phyloP scores from a whole-genome alignment of 768 basidiomycete species.

The Cubamyces sp. region DNA sequence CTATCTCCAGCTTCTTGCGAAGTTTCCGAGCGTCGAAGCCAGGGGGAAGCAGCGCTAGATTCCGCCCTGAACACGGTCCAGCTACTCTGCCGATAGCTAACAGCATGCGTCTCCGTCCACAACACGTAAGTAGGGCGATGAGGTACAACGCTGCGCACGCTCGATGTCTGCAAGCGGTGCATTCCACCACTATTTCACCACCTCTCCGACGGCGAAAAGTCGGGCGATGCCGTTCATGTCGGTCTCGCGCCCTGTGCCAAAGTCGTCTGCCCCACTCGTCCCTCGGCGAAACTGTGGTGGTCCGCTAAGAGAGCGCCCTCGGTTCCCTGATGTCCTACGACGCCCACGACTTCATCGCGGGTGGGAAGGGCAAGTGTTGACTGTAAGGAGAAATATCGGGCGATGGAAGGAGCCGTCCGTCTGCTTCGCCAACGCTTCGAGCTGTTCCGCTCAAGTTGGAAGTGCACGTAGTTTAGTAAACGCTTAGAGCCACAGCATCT shows the following conservation, averaged over 20 bases:
- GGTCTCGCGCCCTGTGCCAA: not conserved
- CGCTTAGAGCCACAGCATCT: constrained; percentile 7
- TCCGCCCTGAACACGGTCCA: no score
- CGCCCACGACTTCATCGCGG: not conserved
- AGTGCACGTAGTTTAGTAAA: constrained; percentile 17
- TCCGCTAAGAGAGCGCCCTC: not conserved
- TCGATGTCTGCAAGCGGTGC: no score
- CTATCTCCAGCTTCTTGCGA: no score
- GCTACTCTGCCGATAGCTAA: no score
- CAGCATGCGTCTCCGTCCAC: no score
- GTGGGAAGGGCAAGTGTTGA: not conserved
- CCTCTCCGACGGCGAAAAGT: constrained; percentile 12
- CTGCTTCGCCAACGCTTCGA: constrained; percentile 13
- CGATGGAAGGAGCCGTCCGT: not conserved
- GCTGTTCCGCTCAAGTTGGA: constrained; percentile 23
- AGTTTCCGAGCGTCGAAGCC: no score
- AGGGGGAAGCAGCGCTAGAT: no score
- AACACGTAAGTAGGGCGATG: no score
- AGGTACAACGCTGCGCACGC: no score
- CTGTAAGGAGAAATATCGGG: constrained; percentile 21
- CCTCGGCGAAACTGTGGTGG: constrained; percentile 19
- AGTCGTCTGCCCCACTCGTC: constrained; percentile 3
- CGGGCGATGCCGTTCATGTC: constrained; percentile 15
- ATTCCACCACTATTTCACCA: no score
- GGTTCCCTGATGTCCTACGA: not conserved